These are phyloP conservation scores for Hemileccinum rubropunctum DNA, from an alignment of 768 basidiomycete genomes.

Conservation along the genomic window DNA sequence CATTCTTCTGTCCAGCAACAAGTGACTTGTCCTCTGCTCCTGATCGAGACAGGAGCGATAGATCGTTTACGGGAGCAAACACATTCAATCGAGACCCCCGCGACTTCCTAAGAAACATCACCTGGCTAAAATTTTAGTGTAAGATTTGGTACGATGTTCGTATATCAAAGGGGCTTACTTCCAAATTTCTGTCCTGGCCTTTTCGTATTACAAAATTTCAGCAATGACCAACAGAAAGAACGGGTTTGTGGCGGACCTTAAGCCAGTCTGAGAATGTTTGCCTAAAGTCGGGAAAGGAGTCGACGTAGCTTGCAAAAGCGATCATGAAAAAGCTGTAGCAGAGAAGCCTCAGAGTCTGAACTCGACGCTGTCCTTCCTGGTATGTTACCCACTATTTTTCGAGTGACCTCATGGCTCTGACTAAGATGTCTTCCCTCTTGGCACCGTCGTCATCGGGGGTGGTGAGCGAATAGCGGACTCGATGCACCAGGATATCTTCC, in stretches of 20 bases:
- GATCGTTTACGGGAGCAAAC: constrained; percentile 89
- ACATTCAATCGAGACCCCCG: constrained; percentile 79
- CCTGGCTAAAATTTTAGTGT: constrained; percentile 54
- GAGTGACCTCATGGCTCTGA: constrained; percentile 69
- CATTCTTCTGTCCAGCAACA: constrained; percentile 68
- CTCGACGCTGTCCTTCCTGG: background rate
- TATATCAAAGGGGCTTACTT: constrained; percentile 54
- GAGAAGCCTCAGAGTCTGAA: background rate
- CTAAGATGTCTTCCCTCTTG: constrained; percentile 48
- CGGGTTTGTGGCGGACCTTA: constrained; percentile 44
- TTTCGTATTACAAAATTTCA: background rate
- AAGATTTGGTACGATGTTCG: background rate
- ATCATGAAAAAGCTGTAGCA: constrained; percentile 83
- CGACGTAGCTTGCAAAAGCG: constrained; percentile 87
- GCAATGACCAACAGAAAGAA: background rate
- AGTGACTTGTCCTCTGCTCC: constrained; percentile 55
- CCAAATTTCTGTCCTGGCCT: constrained; percentile 88
- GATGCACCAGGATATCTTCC: constrained; percentile 80
- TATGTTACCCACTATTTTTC: constrained; percentile 83
- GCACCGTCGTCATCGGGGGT: constrained; percentile 65
- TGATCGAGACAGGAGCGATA: constrained; percentile 76
- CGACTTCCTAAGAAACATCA: constrained; percentile 79
- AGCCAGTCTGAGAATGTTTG: constrained; percentile 87
- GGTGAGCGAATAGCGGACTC: constrained; percentile 83
- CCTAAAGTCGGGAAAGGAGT: constrained; percentile 58